These are phyloP conservation scores for peach (Prunus persica) DNA, from an alignment of 306 rosid species.

Conservation along the genomic window Prunus_persica_NCBIv2 NC_034009.1:10372501-10373000, in stretches of 20 bases:
- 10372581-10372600: too few species aligned
- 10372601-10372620: not conserved
- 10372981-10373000: not conserved
- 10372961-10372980: not conserved
- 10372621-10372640: not conserved
- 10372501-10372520: too few species aligned
- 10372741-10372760: constrained; percentile 8
- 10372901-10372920: not conserved
- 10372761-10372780: constrained; percentile 22
- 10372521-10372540: too few species aligned
- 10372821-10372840: constrained; percentile 3
- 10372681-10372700: not conserved
- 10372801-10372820: not conserved
- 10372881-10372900: not conserved
- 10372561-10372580: too few species aligned
- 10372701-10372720: not conserved
- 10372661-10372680: not conserved
- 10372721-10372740: not conserved
- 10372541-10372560: too few species aligned
- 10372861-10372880: not conserved
- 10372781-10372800: constrained; percentile 25
- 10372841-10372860: not conserved
- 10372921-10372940: not conserved
- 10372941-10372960: not conserved
- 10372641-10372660: not conserved